Evolutionary conservation across 164 flowering plant species (phyloP), one percentile per base, ranked within the genome.

Genomic region (Umbellularia californica): DNA sequence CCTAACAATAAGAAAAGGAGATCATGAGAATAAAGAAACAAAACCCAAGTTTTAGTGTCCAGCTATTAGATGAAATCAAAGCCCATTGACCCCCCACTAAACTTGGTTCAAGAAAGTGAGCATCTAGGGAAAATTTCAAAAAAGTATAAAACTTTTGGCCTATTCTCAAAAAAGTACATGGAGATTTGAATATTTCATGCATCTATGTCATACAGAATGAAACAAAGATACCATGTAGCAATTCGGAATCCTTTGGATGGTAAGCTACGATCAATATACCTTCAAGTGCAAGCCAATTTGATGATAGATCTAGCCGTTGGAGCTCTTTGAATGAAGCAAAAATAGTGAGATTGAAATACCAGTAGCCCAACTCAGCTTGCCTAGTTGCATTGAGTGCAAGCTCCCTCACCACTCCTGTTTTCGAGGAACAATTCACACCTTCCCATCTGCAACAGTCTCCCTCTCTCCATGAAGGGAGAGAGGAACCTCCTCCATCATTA

Each of bases 211-310:
- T 10, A 60, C 5, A 60, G n/a, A 60, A 19, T 60, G 23, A 60
- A 60, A 60, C 64, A 60, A 60, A 60, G 64, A 2, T 22, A 60
- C 23, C 23, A 60, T 60, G 23, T 5, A 60, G 10, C 20, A 10
- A 60, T n/a, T 60, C 6, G 64, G 11, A 41, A 41, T 41, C 11
- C 10, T 41, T 7, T 41, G 10, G 11, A 41, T 41, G 11, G 47
- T 9, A 41, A 41, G 10, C 47, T 41, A 60, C 17, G 20, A 6
- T 60, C n/a, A 2, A 15, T n/a, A 22, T 60, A 60, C 64, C 64
- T 60, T 60, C 64, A 60, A 60, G 23, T 60, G 64, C 64, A 60
- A 60, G 64, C 64, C 64, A 60, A 22, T 60, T 60, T 6, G 64
- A n/a, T 60, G 64, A 60, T 22, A 60, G 17, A 60, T 60, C 64